phyloP scores from a whole-genome alignment of 2,329 filamentous ascomycete species.

The Colletotrichum sidae region DNA sequence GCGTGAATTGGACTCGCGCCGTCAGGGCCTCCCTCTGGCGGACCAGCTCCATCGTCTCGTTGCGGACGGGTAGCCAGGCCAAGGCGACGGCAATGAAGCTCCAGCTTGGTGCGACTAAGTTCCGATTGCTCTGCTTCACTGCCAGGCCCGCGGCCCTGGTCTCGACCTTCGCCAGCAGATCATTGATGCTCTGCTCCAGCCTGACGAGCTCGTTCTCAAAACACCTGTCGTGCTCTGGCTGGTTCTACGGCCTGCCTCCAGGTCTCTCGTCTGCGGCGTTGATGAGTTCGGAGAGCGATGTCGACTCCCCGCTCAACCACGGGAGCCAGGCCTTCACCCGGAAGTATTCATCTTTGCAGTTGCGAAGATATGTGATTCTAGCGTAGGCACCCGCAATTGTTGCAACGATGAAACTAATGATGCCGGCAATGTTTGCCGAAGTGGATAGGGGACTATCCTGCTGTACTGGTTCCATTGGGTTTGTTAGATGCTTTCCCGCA shows the following conservation, averaged over 20 bases:
- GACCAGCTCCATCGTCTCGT: conserved; percentile 58
- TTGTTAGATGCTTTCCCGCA: no score
- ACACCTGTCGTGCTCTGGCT: conserved; percentile 60
- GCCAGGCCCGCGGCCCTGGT: conserved; percentile 41
- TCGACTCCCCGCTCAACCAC: conserved; percentile 62
- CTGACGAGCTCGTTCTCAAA: conserved; percentile 57
- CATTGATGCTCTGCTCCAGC: conserved; percentile 56
- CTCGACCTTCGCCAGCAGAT: conserved; percentile 58
- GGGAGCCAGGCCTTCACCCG: conserved; percentile 58
- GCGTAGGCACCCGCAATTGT: conserved; percentile 57
- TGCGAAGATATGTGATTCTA: conserved; percentile 57
- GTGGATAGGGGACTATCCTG: conserved; percentile 59
- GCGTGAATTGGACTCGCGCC: conserved; percentile 58
- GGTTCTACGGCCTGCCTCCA: conserved; percentile 28
- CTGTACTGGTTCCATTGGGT: conserved; percentile 32
- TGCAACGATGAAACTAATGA: conserved; percentile 61
- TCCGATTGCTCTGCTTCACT: conserved; percentile 47
- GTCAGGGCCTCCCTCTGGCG: conserved; percentile 59
- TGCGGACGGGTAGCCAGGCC: conserved; percentile 57
- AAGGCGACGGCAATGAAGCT: conserved; percentile 54
- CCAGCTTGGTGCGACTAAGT: conserved; percentile 51
- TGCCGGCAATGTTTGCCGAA: conserved; percentile 56
- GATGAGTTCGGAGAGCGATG: conserved; percentile 57
- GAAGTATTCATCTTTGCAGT: conserved; percentile 60
- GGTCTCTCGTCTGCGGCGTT: conserved; percentile 40